phyloP scores from a whole-genome alignment of 768 basidiomycete genomes.

The Trametes elegans region DNA sequence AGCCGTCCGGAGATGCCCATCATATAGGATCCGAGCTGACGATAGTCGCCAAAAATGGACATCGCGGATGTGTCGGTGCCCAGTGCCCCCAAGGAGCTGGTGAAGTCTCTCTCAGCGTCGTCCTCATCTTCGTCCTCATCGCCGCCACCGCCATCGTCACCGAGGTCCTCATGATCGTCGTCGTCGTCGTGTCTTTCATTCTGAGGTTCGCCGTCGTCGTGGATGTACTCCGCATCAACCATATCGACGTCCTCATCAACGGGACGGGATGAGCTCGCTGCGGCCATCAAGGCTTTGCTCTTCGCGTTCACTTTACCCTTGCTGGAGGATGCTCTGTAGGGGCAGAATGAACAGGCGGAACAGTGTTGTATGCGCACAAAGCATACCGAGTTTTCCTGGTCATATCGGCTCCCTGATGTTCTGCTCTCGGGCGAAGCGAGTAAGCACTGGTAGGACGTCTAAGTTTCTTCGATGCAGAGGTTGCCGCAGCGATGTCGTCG shows the following conservation, averaged over 20 bases:
- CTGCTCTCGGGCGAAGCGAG: constrained; percentile 62
- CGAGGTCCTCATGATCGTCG: constrained; percentile 46
- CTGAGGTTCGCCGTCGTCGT: constrained; percentile 43
- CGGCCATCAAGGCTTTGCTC: constrained; percentile 40
- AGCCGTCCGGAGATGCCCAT: constrained; percentile 82
- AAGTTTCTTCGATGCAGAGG: constrained; percentile 54
- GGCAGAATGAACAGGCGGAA: constrained; percentile 10
- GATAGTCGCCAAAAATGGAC: constrained; percentile 85
- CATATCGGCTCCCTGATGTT: constrained; percentile 53
- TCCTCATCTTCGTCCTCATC: constrained; percentile 47
- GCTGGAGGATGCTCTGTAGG: constrained; percentile 43
- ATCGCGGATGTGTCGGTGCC: constrained; percentile 66
- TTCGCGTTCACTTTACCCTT: constrained; percentile 52
- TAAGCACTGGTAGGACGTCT: constrained; percentile 53
- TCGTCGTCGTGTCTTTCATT: constrained; percentile 45
- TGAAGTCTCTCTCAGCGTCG: constrained; percentile 42
- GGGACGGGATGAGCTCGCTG: constrained; percentile 60
- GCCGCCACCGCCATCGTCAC: constrained; percentile 45
- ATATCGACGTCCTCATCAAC: constrained; percentile 78
- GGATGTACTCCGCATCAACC: constrained; percentile 61
- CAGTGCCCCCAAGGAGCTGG: constrained; percentile 32
- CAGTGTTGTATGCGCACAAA: background rate
- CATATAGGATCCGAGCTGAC: constrained; percentile 91
- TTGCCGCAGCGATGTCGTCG: constrained; percentile 47
- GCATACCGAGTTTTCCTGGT: constrained; percentile 72